These are phyloP conservation scores for Hyaloscypha hepaticicola DNA, from an alignment of 495 filamentous ascomycete species.

Conservation along the genomic window DNA sequence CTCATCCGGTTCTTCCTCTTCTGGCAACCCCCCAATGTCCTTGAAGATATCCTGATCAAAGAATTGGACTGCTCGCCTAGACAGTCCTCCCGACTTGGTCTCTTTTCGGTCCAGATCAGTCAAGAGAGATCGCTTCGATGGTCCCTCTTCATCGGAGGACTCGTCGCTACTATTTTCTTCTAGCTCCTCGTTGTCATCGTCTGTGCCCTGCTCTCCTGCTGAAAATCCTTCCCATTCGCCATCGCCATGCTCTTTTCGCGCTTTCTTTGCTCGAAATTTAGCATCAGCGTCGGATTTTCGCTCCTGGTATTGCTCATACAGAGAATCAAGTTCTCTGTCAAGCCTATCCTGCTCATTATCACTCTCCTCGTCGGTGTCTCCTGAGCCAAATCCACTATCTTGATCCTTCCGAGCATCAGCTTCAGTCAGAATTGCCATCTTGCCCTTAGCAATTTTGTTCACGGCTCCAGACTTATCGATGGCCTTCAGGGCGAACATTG, in stretches of 20 bases:
- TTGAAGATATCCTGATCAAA: constrained; percentile 97
- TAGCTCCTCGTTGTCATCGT: constrained; percentile 50
- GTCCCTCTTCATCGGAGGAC: constrained; percentile 49
- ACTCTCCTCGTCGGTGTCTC: constrained; percentile 57
- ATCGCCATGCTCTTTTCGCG: constrained; percentile 76
- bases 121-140: constrained; percentile 42
- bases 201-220: constrained; percentile 58
- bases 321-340: constrained; percentile 76
- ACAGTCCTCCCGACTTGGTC: constrained; percentile 55
- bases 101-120: constrained; percentile 51
- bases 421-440: constrained; percentile 63
- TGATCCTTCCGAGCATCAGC: constrained; percentile 55
- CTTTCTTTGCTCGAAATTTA: constrained; percentile 86
- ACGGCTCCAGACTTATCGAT: constrained; percentile 72
- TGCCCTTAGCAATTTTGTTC: constrained; percentile 71
- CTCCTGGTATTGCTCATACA: constrained; percentile 86
- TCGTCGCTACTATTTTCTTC: constrained; percentile 58
- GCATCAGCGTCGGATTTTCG: constrained; percentile 74
- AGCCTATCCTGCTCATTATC: constrained; percentile 81
- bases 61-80: constrained; percentile 80
- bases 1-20: constrained; percentile 39
- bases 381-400: constrained; percentile 56
- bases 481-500: constrained; percentile 79
- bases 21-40: constrained; percentile 62
- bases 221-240: constrained; percentile 92